phyloP scores from a whole-genome alignment of 371 early-diverging fungal species.

The Mortierella sp. region DNA sequence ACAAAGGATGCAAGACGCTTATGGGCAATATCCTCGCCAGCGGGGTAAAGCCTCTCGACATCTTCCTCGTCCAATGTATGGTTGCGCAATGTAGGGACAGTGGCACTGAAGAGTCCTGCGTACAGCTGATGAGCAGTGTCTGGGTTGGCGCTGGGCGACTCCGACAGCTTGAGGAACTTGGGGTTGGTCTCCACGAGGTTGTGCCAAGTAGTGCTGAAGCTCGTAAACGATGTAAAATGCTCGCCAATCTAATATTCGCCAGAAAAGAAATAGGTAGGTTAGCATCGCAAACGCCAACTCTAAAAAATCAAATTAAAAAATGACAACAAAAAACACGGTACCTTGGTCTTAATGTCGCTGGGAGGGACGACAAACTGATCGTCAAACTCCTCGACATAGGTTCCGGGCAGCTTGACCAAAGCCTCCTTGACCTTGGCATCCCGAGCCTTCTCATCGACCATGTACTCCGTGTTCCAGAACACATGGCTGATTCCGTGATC shows the following conservation, averaged over 20 bases:
- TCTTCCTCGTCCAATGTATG: constrained; percentile 33
- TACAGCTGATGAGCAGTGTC: constrained; percentile 29
- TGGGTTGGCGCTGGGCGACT: constrained; percentile 39
- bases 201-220: constrained; percentile 60
- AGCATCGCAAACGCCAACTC: background rate
- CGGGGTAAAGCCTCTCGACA: constrained; percentile 53
- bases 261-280: background rate
- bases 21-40: constrained; percentile 59
- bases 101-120: constrained; percentile 20
- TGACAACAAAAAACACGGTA: background rate
- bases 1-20: constrained; percentile 44
- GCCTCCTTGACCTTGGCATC: constrained; percentile 36
- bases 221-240: constrained; percentile 54
- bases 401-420: constrained; percentile 28
- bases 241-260: constrained; percentile 27
- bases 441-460: constrained; percentile 55
- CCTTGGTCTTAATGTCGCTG: constrained; percentile 60
- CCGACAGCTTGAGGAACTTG: constrained; percentile 30
- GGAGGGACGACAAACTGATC: constrained; percentile 74
- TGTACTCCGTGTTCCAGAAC: constrained; percentile 45
- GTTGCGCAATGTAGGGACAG: constrained; percentile 19
- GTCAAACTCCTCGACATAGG: constrained; percentile 54
- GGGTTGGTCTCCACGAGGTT: constrained; percentile 46
- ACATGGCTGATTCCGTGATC: constrained; percentile 46
- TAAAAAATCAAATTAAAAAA: background rate